These are phyloP conservation scores for Sesbania bispinosa DNA, from an alignment of 306 rosid genomes.

Conservation along the genomic window DNA sequence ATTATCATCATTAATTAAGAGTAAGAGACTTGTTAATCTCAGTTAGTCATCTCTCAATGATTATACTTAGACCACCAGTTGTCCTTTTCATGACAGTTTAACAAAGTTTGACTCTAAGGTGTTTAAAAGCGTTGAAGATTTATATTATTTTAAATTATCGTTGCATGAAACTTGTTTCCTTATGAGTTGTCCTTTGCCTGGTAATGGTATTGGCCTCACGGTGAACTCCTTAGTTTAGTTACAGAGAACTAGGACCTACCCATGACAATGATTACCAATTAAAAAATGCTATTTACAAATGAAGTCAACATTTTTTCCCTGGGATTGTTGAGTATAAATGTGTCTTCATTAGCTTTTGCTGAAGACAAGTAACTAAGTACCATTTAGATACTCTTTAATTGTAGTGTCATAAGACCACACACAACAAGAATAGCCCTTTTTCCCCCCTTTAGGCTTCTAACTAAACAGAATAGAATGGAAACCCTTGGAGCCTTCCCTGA, in stretches of 20 bases:
- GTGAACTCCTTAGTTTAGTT: slow-evolving; percentile 61
- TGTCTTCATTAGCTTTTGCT: slow-evolving; percentile 22
- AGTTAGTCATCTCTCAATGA: slow-evolving; percentile 31
- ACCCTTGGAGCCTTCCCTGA: slow-evolving; percentile 55
- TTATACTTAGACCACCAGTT: slow-evolving; percentile 25
- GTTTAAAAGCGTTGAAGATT: neutral
- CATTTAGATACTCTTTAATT: slow-evolving; percentile 2
- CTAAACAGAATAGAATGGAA: slow-evolving; percentile 46
- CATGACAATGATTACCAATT: slow-evolving; percentile 46
- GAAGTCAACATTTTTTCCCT: slow-evolving; percentile 49
- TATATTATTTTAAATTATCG: slow-evolving; percentile 40
- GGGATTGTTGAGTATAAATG: slow-evolving; percentile 39
- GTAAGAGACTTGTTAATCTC: slow-evolving; percentile 23
- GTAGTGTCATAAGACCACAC: slow-evolving; percentile 9
- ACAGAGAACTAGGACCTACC: slow-evolving; percentile 49
- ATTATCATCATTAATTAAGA: too few relatives aligned
- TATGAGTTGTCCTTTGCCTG: slow-evolving; percentile 59
- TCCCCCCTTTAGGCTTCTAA: neutral
- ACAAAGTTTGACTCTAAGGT: neutral
- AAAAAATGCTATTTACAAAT: slow-evolving; percentile 20
- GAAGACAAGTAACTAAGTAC: slow-evolving; percentile 34
- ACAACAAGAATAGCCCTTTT: too few relatives aligned
- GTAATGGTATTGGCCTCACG: slow-evolving; percentile 30
- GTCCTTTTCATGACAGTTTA: slow-evolving; percentile 2
- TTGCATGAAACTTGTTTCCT: slow-evolving; percentile 39